Percentiles rank a stretch among this genome's conserved stretches.
phyloP scores from a whole-genome alignment of 345 rosid genomes.

The Linum usitatissimum region DNA sequence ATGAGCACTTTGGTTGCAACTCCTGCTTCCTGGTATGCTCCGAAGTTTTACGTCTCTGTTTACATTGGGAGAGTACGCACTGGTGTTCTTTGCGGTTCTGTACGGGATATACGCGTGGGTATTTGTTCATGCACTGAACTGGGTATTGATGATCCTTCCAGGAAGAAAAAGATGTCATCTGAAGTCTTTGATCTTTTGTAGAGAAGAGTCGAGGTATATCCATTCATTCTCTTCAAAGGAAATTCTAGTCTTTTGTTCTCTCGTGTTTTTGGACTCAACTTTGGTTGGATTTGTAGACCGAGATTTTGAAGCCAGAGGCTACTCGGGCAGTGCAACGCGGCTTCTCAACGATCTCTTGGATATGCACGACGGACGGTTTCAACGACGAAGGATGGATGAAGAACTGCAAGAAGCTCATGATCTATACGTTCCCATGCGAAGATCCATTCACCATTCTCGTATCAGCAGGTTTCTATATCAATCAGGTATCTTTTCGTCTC shows the following conservation, averaged over 20 bases:
- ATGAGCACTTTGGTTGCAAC: slow-evolving; percentile 54
- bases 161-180: slow-evolving; percentile 81
- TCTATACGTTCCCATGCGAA: slow-evolving; percentile 67
- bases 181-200: slow-evolving; percentile 93
- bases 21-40: slow-evolving; percentile 88
- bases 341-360: slow-evolving; percentile 75
- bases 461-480: slow-evolving; percentile 69
- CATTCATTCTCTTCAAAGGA: slow-evolving; percentile 4
- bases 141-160: slow-evolving; percentile 15
- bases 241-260: too few species aligned
- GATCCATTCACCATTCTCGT: slow-evolving; percentile 84
- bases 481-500: slow-evolving; percentile 58
- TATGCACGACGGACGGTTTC: slow-evolving; percentile 75
- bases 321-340: slow-evolving; percentile 84
- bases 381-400: slow-evolving; percentile 73
- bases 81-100: slow-evolving; percentile 68
- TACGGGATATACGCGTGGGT: slow-evolving; percentile 90
- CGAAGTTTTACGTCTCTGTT: slow-evolving; percentile 36
- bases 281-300: slow-evolving; percentile 32
- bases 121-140: background rate
- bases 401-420: slow-evolving; percentile 66
- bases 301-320: slow-evolving; percentile 73
- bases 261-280: background rate
- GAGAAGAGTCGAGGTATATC: slow-evolving; percentile 85
- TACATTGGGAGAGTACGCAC: slow-evolving; percentile 74